phyloP scores from a whole-genome alignment of 768 basidiomycete genomes.

The Pisolithus microcarpus region DNA sequence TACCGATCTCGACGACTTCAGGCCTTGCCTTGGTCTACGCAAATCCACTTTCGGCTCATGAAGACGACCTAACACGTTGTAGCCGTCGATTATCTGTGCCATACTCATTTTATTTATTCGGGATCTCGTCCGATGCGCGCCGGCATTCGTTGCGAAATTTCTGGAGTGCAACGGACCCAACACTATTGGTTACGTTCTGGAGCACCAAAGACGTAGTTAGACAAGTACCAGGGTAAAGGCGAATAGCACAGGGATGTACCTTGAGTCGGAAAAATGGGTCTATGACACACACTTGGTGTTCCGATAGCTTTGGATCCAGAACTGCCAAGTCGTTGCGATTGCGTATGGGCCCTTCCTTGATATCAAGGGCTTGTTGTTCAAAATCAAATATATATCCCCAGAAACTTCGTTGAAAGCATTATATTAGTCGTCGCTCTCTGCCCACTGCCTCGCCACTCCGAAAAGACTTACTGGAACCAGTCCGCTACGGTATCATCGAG shows the following conservation, averaged over 20 bases:
- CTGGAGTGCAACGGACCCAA: background rate
- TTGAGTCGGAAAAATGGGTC: constrained; percentile 38
- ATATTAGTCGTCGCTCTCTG: no score
- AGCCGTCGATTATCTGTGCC: background rate
- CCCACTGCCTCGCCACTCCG: background rate
- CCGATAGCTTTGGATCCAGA: background rate
- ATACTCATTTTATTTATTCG: background rate
- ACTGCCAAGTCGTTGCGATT: constrained; percentile 7
- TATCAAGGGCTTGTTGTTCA: constrained; percentile 24
- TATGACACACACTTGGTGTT: constrained; percentile 20
- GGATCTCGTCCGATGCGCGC: constrained; percentile 34
- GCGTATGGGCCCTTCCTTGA: constrained; percentile 37
- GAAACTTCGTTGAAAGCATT: constrained; percentile 28
- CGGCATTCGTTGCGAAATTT: constrained; percentile 3
- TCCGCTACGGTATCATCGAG: constrained; percentile 22
- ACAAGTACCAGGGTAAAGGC: background rate
- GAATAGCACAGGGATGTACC: constrained; percentile 15
- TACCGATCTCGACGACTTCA: no score
- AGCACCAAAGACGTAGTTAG: background rate
- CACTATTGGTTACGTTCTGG: constrained; percentile 18
- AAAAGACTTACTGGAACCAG: constrained; percentile 39
- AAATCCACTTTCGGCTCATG: background rate
- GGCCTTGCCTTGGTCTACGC: background rate
- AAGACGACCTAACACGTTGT: background rate
- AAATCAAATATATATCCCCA: constrained; percentile 38